A percentile compares a stretch with the other conserved stretches of the same genome.
Conservation (phyloP, 495 filamentous ascomycete species). For the Apiosordaria backusii region DNA sequence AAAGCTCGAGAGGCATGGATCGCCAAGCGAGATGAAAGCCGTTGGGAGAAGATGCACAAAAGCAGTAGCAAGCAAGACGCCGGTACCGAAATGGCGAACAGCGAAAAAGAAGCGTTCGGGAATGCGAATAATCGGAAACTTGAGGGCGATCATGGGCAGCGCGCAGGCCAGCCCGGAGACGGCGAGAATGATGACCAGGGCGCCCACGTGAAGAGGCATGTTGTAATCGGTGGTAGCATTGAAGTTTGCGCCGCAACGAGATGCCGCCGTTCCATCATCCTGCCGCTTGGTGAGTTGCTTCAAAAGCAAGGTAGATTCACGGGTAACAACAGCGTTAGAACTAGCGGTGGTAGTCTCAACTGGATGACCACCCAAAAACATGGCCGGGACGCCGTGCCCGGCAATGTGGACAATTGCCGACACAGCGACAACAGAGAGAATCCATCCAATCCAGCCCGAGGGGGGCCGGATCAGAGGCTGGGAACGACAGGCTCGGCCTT, state of each 20-base stretch:
- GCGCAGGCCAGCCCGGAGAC: constrained; percentile 64
- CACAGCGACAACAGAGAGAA: constrained; percentile 26
- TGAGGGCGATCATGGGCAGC: constrained; percentile 52
- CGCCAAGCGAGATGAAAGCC: constrained; percentile 74
- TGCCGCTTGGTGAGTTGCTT: constrained; percentile 17
- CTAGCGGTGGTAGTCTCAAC: not conserved
- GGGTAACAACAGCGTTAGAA: not conserved
- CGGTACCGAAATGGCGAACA: constrained; percentile 79
- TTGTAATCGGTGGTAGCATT: constrained; percentile 52
- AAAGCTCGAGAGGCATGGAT: constrained; percentile 70
- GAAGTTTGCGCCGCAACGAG: constrained; percentile 14
- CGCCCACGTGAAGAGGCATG: constrained; percentile 66
- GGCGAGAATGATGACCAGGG: constrained; percentile 66
- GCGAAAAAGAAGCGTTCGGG: constrained; percentile 58
- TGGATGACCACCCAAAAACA: constrained; percentile 2
- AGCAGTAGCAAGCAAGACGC: constrained; percentile 80
- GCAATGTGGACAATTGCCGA: constrained; percentile 24
- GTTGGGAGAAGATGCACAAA: constrained; percentile 83
- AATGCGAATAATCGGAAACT: constrained; percentile 44
- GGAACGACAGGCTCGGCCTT: constrained; percentile 29
- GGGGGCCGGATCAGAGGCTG: constrained; percentile 14
- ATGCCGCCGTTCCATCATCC: not conserved
- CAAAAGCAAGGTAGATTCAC: not conserved
- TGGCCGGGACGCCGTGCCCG: constrained; percentile 11
- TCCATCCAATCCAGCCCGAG: constrained; percentile 31